A percentile compares a stretch with the other conserved stretches of the same genome.
These are phyloP conservation scores for Chaetoceros muelleri DNA, from an alignment of 108 stramenopile species.

Conservation along the genomic window DNA sequence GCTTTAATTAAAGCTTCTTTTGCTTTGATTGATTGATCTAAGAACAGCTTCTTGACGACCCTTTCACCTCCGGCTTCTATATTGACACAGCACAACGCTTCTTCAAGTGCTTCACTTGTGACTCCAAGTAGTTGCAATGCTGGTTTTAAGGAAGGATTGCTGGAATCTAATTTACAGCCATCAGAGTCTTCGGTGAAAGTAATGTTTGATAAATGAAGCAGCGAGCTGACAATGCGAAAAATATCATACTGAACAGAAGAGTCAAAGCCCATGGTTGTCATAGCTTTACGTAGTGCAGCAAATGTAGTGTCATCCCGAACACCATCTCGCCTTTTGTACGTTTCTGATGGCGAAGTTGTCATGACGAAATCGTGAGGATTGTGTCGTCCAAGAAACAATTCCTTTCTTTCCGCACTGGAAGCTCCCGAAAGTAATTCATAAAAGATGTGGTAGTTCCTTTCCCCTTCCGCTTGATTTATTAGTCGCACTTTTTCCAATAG, in stretches of 20 bases:
- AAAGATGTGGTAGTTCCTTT: conserved; percentile 93
- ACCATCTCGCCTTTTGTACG: conserved; percentile 73
- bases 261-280: conserved; percentile 53
- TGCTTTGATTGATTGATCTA: conserved; percentile 49
- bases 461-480: conserved; percentile 52
- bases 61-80: conserved; percentile 68
- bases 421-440: conserved; percentile 66
- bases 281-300: conserved; percentile 45
- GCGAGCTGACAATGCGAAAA: conserved; percentile 42
- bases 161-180: conserved; percentile 29
- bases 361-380: conserved; percentile 51
- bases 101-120: conserved; percentile 33
- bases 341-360: conserved; percentile 52
- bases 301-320: conserved; percentile 62
- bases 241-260: conserved; percentile 33
- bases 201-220: conserved; percentile 66
- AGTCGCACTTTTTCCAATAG: conserved; percentile 78
- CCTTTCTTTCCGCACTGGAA: conserved; percentile 21
- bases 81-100: conserved; percentile 52
- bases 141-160: conserved; percentile 27
- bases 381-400: conserved; percentile 27
- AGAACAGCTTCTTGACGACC: conserved; percentile 59
- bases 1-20: conserved; percentile 92
- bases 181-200: conserved; percentile 24
- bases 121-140: conserved; percentile 64